Base-by-base conservation (phyloP, 2,329 filamentous ascomycete species). In the Botrytis byssoidea region DNA sequence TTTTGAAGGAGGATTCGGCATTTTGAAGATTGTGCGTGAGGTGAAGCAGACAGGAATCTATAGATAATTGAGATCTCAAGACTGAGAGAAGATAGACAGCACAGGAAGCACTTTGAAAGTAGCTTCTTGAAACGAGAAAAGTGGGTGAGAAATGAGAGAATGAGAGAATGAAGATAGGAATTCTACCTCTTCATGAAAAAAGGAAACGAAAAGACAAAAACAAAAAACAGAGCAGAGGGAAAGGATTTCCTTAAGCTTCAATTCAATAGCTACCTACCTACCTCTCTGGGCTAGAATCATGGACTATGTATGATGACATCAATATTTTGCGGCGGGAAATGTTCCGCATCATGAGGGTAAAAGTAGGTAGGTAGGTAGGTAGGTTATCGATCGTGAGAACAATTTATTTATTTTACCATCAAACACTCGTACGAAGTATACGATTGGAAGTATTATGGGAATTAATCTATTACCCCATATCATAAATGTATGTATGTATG, bases 1-100 rank as follows among this genome's bases (percentile, higher is more conserved):
- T 35, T 73, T 76, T 18, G 80, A 77, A 18, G 78, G 79, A 44
- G 80, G 78, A 68, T 81, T 82, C 20, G 81, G 78, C 80, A 82
- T 82, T 16, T 73, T 61, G 70, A 12, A 40, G 37, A 32, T n/a
- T 74, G 44, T 16, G 35, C 42, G 44, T 22, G 46, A 55, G 55
- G 20, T 57, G 64, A 55, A 44, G 44, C 32, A 37, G 35, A 35
- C 6, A n/a, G 7, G 18, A 42, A 51, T 68, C 4, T n/a, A 66
- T 22, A 57, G 44, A 64, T 5, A 65, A 35, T 35, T 35, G n/a
- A 10, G 20, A 16, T 48, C 8, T 48, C 16, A 46, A 32, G 42
- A 48, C 16, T 9, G 20, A 12, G 44, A 46, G 44, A 67, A 51
- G 29, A 48, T 51, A 35, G n/a, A 37, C 3, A 22, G 12, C 22